Evolutionary conservation across 495 filamentous ascomycete genomes (phyloP), one percentile per base, ranked within the genome.

Genomic region (Pseudevernia furfuracea): DNA sequence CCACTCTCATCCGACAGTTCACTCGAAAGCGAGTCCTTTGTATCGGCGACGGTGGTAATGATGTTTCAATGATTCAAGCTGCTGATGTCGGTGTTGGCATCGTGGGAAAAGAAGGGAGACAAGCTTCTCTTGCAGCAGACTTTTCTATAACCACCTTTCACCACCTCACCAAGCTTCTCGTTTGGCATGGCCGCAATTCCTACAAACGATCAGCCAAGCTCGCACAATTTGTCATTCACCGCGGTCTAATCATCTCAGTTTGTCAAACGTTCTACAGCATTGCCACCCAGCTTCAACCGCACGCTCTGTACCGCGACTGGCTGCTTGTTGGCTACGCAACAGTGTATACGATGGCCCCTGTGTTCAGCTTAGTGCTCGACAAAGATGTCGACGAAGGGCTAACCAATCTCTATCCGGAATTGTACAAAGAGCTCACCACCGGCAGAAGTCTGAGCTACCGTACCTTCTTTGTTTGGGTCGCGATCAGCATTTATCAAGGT

Each of bases 21-120:
- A 99, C 95, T 14, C 88, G 88, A 73, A 97, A 97, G 72, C 87
- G 95, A 39, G 88, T 96, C 36, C 95, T 91, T 74, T 96, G 92
- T 71, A 97, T 99, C 68, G 94, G 94, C 52, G 94, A 99, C 68
- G 94, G 94, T 48, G 94, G 94, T 59, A 99, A 99, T 77, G 95
- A 99, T 74, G 95, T 99, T 37, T 92, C 88, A 59, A 99, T 99
- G 95, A 99, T 99, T 69, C 93, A 96, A 77, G 92, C 94, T 9
- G 95, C 95, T 1, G 95, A 97, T 70, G 91, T 99, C 1, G 95
- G 95, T 48, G 91, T 99, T 63, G 95, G 95, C 39, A 97, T 99
- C 66, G 95, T 97, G 14, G 95, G 95, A 53, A 97, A 97, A 76
- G 95, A 99, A 76, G 95, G 95, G 23, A 86, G 90, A 19, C 95